Evolutionary conservation across 768 basidiomycete genomes (phyloP), one percentile per base, ranked within the genome.

Genomic region (Amanita rubescens): DNA sequence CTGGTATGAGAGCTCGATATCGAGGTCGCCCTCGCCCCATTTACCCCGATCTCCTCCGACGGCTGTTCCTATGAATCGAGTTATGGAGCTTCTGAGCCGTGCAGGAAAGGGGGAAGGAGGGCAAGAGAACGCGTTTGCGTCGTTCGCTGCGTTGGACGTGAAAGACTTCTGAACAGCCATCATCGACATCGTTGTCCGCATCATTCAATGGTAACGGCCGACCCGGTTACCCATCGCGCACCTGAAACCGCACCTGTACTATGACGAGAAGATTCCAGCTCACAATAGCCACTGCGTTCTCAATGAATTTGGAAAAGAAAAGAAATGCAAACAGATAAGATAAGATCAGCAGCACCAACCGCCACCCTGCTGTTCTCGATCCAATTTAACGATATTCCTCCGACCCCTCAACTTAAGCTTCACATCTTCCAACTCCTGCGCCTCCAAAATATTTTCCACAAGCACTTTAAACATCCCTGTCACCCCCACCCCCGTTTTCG

Each of bases 401-500:
- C 75, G 12, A 68, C 63, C 3, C 76, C 76, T 37, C 67, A 62
- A 44, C 17, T 71, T 69, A 27, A 59, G 66, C 50, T 15, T 69
- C 63, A 24, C 57, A 10, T 67, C 59, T 22, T 79, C 77, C 90
- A 45, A 94, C 69, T 65, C 84, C 85, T 0, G 90, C 0, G 87
- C 90, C 34, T 90, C 89, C 49, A 94, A 59, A 55, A 95, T 94
- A 69, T 78, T 77, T 63, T 80, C 77, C 19, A 96, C 93, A 5
- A 95, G 80, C 51, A 87, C 85, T 25, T 68, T 71, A 57, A 80
- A 79, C 2, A 85, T 82, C 42, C 90, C 89, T 30, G 75, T 76
- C 5, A 97, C 94, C 15, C 87, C 86, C 0, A 89, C 75, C 7
- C 85, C 81, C 0, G 91, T 96, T 81, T 97, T 97, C 0, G 95